Evolutionary conservation across 1,284 basidiomycete genomes (phyloP).

Genomic region (Rhodotorula mucilaginosa): DNA sequence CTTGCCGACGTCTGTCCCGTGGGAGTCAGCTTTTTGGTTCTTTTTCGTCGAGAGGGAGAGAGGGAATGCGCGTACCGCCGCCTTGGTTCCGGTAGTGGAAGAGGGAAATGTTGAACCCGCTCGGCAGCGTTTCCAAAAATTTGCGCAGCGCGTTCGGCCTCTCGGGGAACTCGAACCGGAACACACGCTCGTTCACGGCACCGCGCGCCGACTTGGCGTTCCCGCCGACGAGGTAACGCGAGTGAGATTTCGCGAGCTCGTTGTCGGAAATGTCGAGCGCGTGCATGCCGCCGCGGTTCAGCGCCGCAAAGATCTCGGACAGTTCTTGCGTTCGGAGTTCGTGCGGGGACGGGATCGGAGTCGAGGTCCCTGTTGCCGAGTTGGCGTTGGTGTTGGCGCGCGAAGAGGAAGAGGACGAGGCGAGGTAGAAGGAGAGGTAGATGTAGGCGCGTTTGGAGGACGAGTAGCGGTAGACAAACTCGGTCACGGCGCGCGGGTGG

Average conservation of each 20-base stretch:
- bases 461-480: constrained; percentile 91
- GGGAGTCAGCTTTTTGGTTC: not conserved
- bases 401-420: constrained; percentile 54
- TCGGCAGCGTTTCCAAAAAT: constrained; percentile 76
- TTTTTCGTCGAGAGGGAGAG: not conserved
- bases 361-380: constrained; percentile 4
- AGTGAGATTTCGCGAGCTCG: constrained; percentile 92
- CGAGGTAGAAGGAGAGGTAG: constrained; percentile 85
- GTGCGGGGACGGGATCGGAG: constrained; percentile 26
- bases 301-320: constrained; percentile 59
- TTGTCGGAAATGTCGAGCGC: constrained; percentile 88
- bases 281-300: constrained; percentile 69
- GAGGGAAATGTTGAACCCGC: constrained; percentile 85
- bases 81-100: constrained; percentile 99
- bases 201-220: constrained; percentile 51
- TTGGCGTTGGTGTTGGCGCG: constrained; percentile 44
- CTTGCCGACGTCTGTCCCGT: constrained; percentile 72
- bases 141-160: constrained; percentile 85
- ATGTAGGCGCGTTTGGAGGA: constrained; percentile 65
- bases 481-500: constrained; percentile 88
- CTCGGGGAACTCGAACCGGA: constrained; percentile 97
- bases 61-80: constrained; percentile 56
- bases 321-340: constrained; percentile 66
- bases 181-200: constrained; percentile 82
- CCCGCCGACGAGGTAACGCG: constrained; percentile 83